Base-by-base conservation (phyloP, 352 stramenopile genomes). In the Phytopythium chamaehyphon region DNA sequence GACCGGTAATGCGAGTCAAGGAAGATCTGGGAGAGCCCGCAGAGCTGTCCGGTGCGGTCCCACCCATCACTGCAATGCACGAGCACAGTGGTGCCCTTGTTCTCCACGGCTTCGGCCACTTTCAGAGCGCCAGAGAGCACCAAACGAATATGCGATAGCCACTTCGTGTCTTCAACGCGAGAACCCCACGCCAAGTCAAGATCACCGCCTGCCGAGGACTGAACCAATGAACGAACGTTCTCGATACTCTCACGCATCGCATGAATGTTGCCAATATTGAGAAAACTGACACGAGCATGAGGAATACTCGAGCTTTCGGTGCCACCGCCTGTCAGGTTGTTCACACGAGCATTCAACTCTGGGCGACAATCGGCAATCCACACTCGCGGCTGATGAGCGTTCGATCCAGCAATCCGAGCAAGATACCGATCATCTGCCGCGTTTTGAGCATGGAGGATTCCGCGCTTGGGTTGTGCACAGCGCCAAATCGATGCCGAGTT, bases 261-360 rank as follows among this genome's bases (percentile, higher is more conserved):
- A 57, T 98, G 91, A 52, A 98, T 98, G 66, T 98, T 97, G 15
- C 83, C 83, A 50, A 98, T 97, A 59, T 95, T 90, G 15, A 96
- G 69, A 54, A 96, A 97, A 9, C 64, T 83, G 39, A 97, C 66
- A 9, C 60, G 71, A 7, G 82, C 79, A 44, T 96, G 89, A 12
- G 69, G 61, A 14, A 88, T 68, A 46, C 62, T 90, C 6, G 73
- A 72, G 50, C 86, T 96, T 54, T 98, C 91, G 1, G 82, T 96
- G 38, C 91, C 91, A 10, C 90, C 92, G 33, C 91, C 91, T 0
- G 84, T 94, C 36, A 96, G 62, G 39, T 91, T 92, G 58, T 97
- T 98, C 23, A 86, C 88, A 14, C 84, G 73, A 3, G 91, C 86
- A 54, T 96, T 96, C 21, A 98, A 69, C 54, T 95, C 85, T 6